Conservation (phyloP, 169 alveolate species). For the Eimeria necatrix region DNA sequence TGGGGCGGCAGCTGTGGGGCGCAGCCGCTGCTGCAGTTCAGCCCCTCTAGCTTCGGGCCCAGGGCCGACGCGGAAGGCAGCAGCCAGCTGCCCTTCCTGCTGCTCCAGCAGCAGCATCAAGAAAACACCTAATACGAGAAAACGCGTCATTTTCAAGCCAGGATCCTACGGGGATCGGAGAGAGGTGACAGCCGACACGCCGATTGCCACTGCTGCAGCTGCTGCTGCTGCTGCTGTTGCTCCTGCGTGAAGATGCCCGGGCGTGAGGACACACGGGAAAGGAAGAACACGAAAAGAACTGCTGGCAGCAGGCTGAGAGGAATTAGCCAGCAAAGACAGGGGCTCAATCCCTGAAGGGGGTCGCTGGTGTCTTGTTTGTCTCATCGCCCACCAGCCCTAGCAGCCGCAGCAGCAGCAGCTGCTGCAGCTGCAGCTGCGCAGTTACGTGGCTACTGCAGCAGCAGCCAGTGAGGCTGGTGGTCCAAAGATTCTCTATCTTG, state of each 20-base stretch:
- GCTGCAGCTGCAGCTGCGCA: not conserved
- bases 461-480: too few species aligned
- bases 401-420: not conserved
- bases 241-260: not conserved
- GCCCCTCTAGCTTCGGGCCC: conserved; percentile 29
- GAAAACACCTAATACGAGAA: not conserved
- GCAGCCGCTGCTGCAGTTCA: conserved; percentile 33
- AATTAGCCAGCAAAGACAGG: too few species aligned
- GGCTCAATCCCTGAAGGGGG: too few species aligned
- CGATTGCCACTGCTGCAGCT: conserved; percentile 44
- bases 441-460: too few species aligned
- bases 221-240: conserved; percentile 1
- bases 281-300: not conserved
- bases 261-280: too few species aligned
- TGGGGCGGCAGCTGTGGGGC: conserved; percentile 26
- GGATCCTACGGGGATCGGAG: not conserved
- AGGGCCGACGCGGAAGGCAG: conserved; percentile 35
- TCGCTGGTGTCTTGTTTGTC: not conserved
- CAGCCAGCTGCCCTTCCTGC: not conserved
- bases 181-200: conserved; percentile 53
- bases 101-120: not conserved
- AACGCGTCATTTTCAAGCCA: not conserved
- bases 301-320: too few species aligned
- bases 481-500: too few species aligned
- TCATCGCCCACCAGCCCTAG: not conserved